phyloP scores from a whole-genome alignment of 192 early-diverging fungal species.

The Coemansia sp. region DNA sequence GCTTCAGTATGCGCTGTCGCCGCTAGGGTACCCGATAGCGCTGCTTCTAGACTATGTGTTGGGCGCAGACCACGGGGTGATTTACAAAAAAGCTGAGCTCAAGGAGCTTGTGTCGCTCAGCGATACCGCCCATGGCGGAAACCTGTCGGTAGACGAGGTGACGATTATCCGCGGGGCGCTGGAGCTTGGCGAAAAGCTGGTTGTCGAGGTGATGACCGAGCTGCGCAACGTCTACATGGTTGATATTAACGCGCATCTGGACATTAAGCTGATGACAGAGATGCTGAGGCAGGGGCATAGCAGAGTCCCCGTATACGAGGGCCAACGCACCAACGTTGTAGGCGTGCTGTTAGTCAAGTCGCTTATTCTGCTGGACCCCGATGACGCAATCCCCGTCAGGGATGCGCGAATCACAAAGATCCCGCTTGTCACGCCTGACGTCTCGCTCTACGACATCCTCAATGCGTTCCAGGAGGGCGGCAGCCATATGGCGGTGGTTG shows the following conservation, averaged over 20 bases:
- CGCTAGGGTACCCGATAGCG: conserved; percentile 83
- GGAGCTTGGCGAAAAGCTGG: conserved; percentile 72
- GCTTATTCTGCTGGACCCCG: conserved; percentile 73
- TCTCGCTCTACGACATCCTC: conserved; percentile 68
- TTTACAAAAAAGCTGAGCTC: conserved; percentile 81
- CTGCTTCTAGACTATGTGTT: conserved; percentile 79
- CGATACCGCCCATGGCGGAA: conserved; percentile 68
- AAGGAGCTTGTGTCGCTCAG: conserved; percentile 80
- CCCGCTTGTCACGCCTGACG: conserved; percentile 50
- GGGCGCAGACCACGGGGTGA: conserved; percentile 84
- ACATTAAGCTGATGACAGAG: conserved; percentile 59
- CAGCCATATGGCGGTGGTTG: conserved; percentile 72
- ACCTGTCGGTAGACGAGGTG: conserved; percentile 75
- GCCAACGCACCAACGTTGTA: conserved; percentile 65
- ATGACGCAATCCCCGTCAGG: conserved; percentile 66
- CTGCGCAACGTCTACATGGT: conserved; percentile 70
- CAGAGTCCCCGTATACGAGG: conserved; percentile 73
- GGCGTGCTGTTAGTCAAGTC: conserved; percentile 80
- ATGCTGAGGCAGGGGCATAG: conserved; percentile 74
- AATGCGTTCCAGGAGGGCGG: conserved; percentile 85
- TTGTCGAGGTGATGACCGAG: conserved; percentile 72
- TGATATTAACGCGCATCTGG: conserved; percentile 63
- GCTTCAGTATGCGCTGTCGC: conserved; percentile 68
- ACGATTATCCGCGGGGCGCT: conserved; percentile 79
- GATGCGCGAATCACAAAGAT: conserved; percentile 58